Base-by-base conservation (phyloP, 1,284 basidiomycete genomes). In the Apiotrichum porosum region DNA sequence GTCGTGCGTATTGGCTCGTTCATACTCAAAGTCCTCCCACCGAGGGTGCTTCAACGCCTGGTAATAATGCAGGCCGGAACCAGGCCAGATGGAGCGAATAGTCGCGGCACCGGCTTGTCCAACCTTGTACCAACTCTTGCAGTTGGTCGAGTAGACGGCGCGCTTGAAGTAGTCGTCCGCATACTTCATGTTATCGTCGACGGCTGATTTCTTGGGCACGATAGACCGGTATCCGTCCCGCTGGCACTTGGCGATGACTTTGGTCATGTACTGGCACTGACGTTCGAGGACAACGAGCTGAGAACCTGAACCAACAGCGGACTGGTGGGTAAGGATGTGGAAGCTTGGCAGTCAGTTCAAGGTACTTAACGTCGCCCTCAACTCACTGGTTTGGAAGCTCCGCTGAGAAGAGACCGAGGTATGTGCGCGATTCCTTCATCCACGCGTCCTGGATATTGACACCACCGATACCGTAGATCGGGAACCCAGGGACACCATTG, bases 21-120 rank as follows among this genome's bases (percentile, higher is more conserved):
- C 50, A 37, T 37, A 37, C 3, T 62, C 54, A 42, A 47, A 69
- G 42, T 69, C 67, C 48, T 69, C 67, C 63, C 63, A 69, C 0
- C 66, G 56, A 0, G 63, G 63, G 35, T 65, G 19, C 28, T 49
- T 47, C 18, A 61, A 43, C 23, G 62, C 52, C 41, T 57, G 51
- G 38, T 56, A 60, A 42, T 51, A 49, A 17, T 58, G 54, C 18
- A 51, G 30, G 8, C 58, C 43, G 17, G 49, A 50, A 3, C 58
- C 58, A 5, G 58, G 58, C 45, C 51, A 62, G 31, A 60, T 58
- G 22, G 57, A 44, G 22, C 54, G 49, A 41, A 51, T 51, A 6
- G n/a, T 34, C 15, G 48, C 47, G 13, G 44, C 57, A 12, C 44
- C 51, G 1, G 24, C 24, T 6, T 49, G 39, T 13, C 54, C 60